phyloP scores from a whole-genome alignment of 805 yeast species.

The Komagataella phaffii region DNA sequence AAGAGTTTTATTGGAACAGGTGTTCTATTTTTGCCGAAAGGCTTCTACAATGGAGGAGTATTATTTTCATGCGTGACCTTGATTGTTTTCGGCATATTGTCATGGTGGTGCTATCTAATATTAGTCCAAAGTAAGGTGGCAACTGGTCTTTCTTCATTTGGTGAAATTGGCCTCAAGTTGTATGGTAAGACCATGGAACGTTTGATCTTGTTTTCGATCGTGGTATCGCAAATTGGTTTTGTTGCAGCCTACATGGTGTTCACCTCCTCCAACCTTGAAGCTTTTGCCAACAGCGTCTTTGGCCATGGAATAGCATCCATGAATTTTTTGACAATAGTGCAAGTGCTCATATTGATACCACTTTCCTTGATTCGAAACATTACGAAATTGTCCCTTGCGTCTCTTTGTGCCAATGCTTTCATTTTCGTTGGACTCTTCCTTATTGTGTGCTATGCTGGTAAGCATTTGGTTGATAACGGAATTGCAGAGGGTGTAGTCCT shows the following conservation, averaged over 20 bases:
- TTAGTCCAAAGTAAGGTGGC: constrained; percentile 44
- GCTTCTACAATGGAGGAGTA: constrained; percentile 63
- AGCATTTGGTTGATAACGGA: constrained; percentile 30
- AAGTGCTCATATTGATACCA: constrained; percentile 49
- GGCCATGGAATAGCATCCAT: constrained; percentile 21
- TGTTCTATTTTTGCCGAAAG: constrained; percentile 55
- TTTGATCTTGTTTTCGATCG: constrained; percentile 48
- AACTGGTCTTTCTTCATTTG: constrained; percentile 61
- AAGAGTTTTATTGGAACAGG: constrained; percentile 77
- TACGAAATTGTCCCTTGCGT: constrained; percentile 59
- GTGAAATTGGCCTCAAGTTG: constrained; percentile 54
- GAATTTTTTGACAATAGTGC: constrained; percentile 34
- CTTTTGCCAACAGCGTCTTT: constrained; percentile 44
- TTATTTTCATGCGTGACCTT: constrained; percentile 39
- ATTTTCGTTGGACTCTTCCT: constrained; percentile 54
- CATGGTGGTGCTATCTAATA: constrained; percentile 69
- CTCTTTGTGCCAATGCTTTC: constrained; percentile 58
- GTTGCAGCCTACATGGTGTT: constrained; percentile 74
- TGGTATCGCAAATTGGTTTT: constrained; percentile 66
- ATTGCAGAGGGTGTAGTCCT: constrained; percentile 35
- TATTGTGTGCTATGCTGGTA: constrained; percentile 40
- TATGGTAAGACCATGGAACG: constrained; percentile 57
- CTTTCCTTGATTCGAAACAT: constrained; percentile 64
- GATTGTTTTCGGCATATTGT: constrained; percentile 49
- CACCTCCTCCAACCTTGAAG: constrained; percentile 58